Evolutionary conservation across 495 filamentous ascomycete genomes (phyloP), one percentile per base, ranked within the genome.

Genomic region (Annulohypoxylon stygium): DNA sequence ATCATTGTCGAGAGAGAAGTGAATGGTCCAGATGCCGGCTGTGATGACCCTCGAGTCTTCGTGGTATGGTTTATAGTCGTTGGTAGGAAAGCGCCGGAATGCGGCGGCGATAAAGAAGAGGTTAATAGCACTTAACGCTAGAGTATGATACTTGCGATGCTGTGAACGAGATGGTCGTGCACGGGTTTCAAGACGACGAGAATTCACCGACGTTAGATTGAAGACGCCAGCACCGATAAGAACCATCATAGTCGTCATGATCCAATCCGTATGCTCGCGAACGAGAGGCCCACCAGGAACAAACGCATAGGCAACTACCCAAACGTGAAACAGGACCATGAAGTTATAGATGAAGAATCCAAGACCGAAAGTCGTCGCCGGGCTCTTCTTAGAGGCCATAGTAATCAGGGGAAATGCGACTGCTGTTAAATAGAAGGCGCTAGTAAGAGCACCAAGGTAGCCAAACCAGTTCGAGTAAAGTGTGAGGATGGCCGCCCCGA

Each of bases 291-390:
- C 97, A 47, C 97, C 97, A 14, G 96, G 97, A n/a, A 99, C 97
- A 77, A 99, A 99, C 57, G 97, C 97, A 73, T 99, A 99, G 6
- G 97, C 97, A 20, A 99, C 97, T 59, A 97, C 92, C 97, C 97
- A 99, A 41, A 98, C 94, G 76, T 98, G 94, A 81, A 96, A 96
- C 57, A 99, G 87, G 18, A 97, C 89, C 78, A 98, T 77, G 78
- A 98, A 83, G 77, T 98, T 97, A 81, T 98, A 98, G 36, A 96
- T 81, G 41, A 97, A 78, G 82, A 97, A 97, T 10, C 90, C 95
- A 34, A 97, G 70, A 7, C 95, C 95, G 78, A 99, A 98, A 0
- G 91, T 92, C 26, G 83, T 85, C 0, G 87, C 93, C 8, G 93
- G 93, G 34, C 84, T 88, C 79, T 93, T 90, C 70, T 89, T 89